These are phyloP conservation scores for Cicer pinnatifidum DNA, from an alignment of 306 rosid genomes.

Conservation along the genomic window DNA sequence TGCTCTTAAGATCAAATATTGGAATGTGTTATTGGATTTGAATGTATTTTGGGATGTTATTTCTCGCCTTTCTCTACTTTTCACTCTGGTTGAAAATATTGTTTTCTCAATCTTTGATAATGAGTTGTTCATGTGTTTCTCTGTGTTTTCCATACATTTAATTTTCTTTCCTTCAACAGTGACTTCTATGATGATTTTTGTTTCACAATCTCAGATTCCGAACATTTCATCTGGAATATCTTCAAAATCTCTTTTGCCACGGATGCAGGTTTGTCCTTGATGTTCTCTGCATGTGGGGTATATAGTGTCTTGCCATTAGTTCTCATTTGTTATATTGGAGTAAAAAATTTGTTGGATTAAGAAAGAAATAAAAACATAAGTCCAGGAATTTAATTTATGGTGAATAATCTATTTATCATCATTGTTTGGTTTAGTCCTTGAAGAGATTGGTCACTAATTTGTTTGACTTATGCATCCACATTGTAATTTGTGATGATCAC, in stretches of 20 bases:
- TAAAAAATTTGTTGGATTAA: not conserved
- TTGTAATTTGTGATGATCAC: slow-evolving; percentile 5
- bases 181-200: no score
- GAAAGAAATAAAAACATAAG: not conserved
- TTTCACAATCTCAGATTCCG: no score
- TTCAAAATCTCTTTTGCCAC: no score
- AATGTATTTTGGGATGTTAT: not conserved
- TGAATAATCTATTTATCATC: not conserved
- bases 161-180: no score
- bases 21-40: no score
- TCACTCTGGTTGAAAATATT: slow-evolving; percentile 38
- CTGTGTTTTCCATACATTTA: slow-evolving; percentile 28
- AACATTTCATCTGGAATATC: no score
- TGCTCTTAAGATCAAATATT: no score
- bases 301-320: no score
- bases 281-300: no score
- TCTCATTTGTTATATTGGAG: no score
- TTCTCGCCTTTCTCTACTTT: slow-evolving; percentile 16
- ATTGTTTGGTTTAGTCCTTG: not conserved
- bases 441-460: slow-evolving; percentile 17
- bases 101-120: not conserved
- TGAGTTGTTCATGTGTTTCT: slow-evolving; percentile 15
- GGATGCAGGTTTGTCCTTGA: no score
- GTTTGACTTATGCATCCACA: slow-evolving; percentile 20
- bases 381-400: slow-evolving; percentile 12